Evolutionary conservation across 306 rosid genomes (phyloP), one percentile per base, ranked within the genome.

Genomic region (Hylodesmum podocarpum): DNA sequence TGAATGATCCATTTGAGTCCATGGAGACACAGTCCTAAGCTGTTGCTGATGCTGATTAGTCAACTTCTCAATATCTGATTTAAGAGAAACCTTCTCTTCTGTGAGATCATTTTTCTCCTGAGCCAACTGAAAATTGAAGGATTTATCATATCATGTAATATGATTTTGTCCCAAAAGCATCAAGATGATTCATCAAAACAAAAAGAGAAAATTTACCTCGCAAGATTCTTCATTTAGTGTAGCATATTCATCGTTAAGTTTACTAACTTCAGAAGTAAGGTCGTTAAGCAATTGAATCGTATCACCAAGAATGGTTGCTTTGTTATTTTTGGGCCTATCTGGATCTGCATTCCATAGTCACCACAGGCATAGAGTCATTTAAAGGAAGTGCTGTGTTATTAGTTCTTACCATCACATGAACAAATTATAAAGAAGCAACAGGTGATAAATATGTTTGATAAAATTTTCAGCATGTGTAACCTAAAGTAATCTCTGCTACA

Each of bases 41-140:
- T 96, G 91, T 67, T 90, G 96, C 67, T 96, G 98, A 85, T 86
- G 88, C 85, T 96, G 97, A 65, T 81, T 84, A 74, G 84, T 89
- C 50, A 96, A 83, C 79, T 75, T 91, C 63, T 89, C 99, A 36
- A 91, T 89, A 70, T 95, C 99, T 0, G 88, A 87, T 72, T 95
- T 92, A 70, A 95, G 76, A 66, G 94, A 91, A 34, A 87, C 87
- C 90, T 95, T 92, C 89, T 95, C 99, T 88, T 92, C 97, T 83
- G 93, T 92, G 25, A 95, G 96, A 79, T 95, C 98, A 81, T 88
- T 95, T 85, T 95, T 92, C 91, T 95, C 99, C 77, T 76, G 88
- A 5, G 90, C 81, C 79, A 92, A 83, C 99, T 95, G 93, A 82
- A 69, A 84, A 61, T 53, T 14, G 5, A 77, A 78, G 3, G 74